Evolutionary conservation across 345 rosid genomes (phyloP).

Genomic region (Bruguiera gymnorhiza): DNA sequence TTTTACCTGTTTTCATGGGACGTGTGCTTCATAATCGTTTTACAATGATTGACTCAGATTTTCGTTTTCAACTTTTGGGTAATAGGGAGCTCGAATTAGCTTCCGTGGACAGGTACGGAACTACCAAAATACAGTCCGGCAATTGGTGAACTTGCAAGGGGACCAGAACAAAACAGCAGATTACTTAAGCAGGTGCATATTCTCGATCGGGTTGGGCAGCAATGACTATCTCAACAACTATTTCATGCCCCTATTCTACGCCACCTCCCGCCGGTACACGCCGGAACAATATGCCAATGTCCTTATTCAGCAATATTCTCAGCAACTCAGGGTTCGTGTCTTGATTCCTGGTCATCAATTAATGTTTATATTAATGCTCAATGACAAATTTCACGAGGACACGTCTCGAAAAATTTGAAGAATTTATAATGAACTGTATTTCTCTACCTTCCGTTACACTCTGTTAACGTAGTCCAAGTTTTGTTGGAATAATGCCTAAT

Average conservation of each 20-base stretch:
- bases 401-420: neutral
- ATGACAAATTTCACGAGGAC: too few relatives aligned
- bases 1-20: too few relatives aligned
- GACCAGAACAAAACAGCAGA: neutral
- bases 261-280: constrained; percentile 2
- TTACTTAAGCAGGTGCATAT: constrained; percentile 19
- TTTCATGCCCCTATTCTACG: constrained; percentile 6
- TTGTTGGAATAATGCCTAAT: neutral
- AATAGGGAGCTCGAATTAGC: constrained; percentile 6
- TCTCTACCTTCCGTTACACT: neutral
- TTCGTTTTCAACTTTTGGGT: too few relatives aligned
- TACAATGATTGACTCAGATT: too few relatives aligned
- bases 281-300: constrained; percentile 11
- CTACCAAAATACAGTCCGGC: neutral
- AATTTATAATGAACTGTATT: neutral
- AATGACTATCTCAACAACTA: constrained; percentile 24
- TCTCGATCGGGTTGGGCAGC: constrained; percentile 13
- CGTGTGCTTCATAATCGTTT: too few relatives aligned
- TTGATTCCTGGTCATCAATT: neutral
- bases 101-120: constrained; percentile 4
- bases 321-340: constrained; percentile 8
- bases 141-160: constrained; percentile 2
- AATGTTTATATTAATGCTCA: too few relatives aligned
- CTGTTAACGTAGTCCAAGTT: neutral
- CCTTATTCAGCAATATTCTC: constrained; percentile 11